These are phyloP conservation scores for Tausonia pullulans DNA, from an alignment of 1,284 basidiomycete species.

Conservation along the genomic window DNA sequence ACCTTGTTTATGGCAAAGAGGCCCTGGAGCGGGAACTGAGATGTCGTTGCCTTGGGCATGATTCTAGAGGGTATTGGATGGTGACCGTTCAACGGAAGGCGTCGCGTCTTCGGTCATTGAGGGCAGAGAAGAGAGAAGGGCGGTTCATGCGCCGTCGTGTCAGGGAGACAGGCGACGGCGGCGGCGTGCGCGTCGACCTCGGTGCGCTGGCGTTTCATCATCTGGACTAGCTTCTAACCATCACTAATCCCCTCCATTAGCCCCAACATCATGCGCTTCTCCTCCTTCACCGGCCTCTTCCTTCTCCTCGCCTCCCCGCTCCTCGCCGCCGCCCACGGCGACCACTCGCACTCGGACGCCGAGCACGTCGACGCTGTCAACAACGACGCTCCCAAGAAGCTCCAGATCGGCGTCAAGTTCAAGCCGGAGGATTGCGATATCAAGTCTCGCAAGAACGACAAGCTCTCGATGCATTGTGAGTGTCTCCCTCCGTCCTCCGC, in stretches of 20 bases:
- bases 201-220: slow-evolving; percentile 37
- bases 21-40: slow-evolving; percentile 33
- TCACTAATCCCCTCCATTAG: slow-evolving; percentile 12
- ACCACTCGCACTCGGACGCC: not conserved
- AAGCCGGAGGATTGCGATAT: slow-evolving; percentile 38
- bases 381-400: not conserved
- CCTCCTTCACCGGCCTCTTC: slow-evolving; percentile 27
- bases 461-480: slow-evolving; percentile 39
- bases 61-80: too few relatives aligned
- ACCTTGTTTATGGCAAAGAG: slow-evolving; percentile 35
- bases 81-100: too few relatives aligned
- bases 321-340: slow-evolving; percentile 4
- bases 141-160: too few relatives aligned
- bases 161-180: too few relatives aligned
- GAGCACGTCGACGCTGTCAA: not conserved
- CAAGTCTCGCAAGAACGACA: slow-evolving; percentile 40
- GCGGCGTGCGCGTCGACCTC: slow-evolving; percentile 34
- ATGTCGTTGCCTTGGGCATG: slow-evolving; percentile 33
- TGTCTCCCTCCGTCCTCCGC: not conserved
- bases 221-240: slow-evolving; percentile 22
- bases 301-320: slow-evolving; percentile 20
- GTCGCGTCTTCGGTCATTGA: too few relatives aligned
- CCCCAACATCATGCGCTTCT: slow-evolving; percentile 25
- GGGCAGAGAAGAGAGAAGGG: too few relatives aligned
- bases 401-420: slow-evolving; percentile 33